Evolutionary conservation across 768 basidiomycete genomes (phyloP), one percentile per base, ranked within the genome.

Genomic region (Leucocoprinus leucothites): DNA sequence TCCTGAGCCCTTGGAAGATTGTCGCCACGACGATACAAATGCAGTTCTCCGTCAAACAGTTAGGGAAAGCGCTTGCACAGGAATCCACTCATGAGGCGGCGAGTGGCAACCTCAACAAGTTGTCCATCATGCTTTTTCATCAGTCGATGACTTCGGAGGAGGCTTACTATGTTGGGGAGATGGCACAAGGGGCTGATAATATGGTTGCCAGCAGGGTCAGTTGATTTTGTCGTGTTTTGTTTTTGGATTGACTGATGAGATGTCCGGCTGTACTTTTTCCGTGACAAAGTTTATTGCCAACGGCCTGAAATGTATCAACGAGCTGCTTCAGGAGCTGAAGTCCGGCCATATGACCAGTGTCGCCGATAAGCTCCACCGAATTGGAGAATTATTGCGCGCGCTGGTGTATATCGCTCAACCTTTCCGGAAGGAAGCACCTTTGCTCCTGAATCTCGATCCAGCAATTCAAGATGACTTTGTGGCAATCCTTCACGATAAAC

Each of bases 1-100:
- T 88, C 28, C 71, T 92, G 25, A 91, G 87, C 58, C 91, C 89
- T 0, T 93, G 91, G 89, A 89, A 87, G 63, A 80, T 92, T 22
- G 82, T 87, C 9, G 87, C 88, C 2, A 91, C 91, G 0, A 85
- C 86, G 4, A 86, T 91, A 52, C 86, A 90, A 61, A 78, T 91
- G 58, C 87, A 90, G 56, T 79, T 92, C 36, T 82, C 85, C 41
- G 74, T 92, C 51, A 82, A 87, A 64, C 87, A 89, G 61, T 71
- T 92, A 62, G 87, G 85, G 16, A 80, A 85, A 47, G 82, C 83
- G 9, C 75, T 92, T 28, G 70, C 74, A n/a, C 78, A 81, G 36
- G 83, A 85, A 38, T 71, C 76, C 9, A 79, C 74, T 38, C 80
- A 73, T 57, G 69, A 77, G 54, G 73, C 75, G 9, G 86, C 87